A percentile compares a stretch with the other conserved stretches of the same genome.
Evolutionary conservation across 768 basidiomycete genomes (phyloP).

Genomic region (Phanerodontia chrysosporium): DNA sequence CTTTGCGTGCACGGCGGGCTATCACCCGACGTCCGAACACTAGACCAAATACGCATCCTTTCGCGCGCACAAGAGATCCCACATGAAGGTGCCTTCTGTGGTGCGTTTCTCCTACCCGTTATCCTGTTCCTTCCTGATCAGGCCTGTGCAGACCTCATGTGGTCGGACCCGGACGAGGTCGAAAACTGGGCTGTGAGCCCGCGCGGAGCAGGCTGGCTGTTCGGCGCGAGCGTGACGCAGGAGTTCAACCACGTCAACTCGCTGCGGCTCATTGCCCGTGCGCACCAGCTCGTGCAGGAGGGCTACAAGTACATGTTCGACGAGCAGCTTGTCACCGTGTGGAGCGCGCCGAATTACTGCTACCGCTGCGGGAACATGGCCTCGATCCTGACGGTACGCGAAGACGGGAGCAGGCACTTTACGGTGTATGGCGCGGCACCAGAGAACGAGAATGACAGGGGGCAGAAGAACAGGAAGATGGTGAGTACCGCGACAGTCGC

Average conservation of each 20-base stretch:
- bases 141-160: slow-evolving; percentile 76
- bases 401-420: slow-evolving; percentile 62
- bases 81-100: slow-evolving; percentile 98
- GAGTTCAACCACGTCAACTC: slow-evolving; percentile 93
- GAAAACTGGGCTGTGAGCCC: slow-evolving; percentile 97
- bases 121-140: slow-evolving; percentile 2
- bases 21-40: slow-evolving; percentile 90
- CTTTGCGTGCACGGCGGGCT: slow-evolving; percentile 96
- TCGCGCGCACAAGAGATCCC: slow-evolving; percentile 97
- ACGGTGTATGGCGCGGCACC: slow-evolving; percentile 83
- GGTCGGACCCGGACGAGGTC: slow-evolving; percentile 95
- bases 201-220: slow-evolving; percentile 93
- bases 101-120: slow-evolving; percentile 31
- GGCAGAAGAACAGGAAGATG: slow-evolving; percentile 61
- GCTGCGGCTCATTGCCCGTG: slow-evolving; percentile 84
- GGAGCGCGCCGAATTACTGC: slow-evolving; percentile 90
- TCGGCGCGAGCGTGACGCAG: slow-evolving; percentile 79
- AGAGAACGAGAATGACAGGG: slow-evolving; percentile 85
- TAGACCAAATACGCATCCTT: slow-evolving; percentile 91
- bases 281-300: slow-evolving; percentile 95
- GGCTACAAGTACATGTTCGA: slow-evolving; percentile 98
- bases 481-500: slow-evolving; percentile 51
- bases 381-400: slow-evolving; percentile 80
- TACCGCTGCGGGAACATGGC: slow-evolving; percentile 88
- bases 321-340: slow-evolving; percentile 85